A percentile compares a stretch with the other conserved stretches of the same genome.
Evolutionary conservation across 352 stramenopile genomes (phyloP).

Genomic region (Phytophthora quininea): DNA sequence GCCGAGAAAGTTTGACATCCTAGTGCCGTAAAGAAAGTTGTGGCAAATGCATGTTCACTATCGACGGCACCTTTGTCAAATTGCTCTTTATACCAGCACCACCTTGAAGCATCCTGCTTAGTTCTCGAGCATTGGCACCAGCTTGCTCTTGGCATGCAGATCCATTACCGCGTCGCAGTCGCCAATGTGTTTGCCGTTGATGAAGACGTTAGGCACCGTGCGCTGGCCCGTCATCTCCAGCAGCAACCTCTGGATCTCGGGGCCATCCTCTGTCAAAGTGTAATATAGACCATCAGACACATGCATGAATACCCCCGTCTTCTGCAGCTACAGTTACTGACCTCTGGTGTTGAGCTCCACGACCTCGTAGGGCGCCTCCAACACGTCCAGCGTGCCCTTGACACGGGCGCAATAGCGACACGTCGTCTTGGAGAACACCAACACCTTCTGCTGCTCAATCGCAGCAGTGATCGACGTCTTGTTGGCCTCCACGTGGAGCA

Average conservation of each 20-base stretch:
- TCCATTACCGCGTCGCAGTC: constrained; percentile 87
- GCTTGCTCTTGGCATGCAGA: constrained; percentile 63
- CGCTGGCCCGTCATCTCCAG: constrained; percentile 93
- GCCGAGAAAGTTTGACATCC: constrained; percentile 11
- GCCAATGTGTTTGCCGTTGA: constrained; percentile 96
- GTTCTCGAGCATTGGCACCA: constrained; percentile 63
- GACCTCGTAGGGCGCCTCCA: constrained; percentile 64
- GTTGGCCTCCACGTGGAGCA: constrained; percentile 67
- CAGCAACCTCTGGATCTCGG: constrained; percentile 91
- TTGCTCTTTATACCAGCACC: constrained; percentile 8
- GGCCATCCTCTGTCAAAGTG: constrained; percentile 69
- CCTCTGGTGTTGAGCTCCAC: constrained; percentile 74
- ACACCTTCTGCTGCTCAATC: constrained; percentile 66
- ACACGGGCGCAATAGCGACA: constrained; percentile 93
- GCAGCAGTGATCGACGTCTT: constrained; percentile 61
- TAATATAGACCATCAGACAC: neutral
- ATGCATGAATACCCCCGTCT: neutral
- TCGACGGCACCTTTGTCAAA: too few species aligned
- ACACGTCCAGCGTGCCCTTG: constrained; percentile 88
- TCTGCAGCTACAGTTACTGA: constrained; percentile 19
- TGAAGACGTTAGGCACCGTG: constrained; percentile 98
- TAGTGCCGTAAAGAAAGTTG: constrained; percentile 25
- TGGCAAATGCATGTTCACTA: constrained; percentile 23
- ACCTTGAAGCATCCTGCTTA: constrained; percentile 8
- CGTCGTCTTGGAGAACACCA: constrained; percentile 97